Base-by-base conservation (phyloP, 495 filamentous ascomycete species). In the Diplogelasinospora grovesii region DNA sequence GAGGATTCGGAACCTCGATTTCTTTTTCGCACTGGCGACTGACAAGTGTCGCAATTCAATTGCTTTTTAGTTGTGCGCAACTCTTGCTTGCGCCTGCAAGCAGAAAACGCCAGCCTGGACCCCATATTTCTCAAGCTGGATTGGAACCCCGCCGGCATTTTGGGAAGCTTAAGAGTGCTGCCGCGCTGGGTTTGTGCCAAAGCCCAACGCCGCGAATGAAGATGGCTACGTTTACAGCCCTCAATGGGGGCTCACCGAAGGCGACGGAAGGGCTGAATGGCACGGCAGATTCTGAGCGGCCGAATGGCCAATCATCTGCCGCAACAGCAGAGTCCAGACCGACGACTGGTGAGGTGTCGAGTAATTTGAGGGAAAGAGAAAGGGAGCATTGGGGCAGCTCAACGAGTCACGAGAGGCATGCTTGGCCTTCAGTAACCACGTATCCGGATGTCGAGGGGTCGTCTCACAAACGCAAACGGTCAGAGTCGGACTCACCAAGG, bases 381-480 rank as follows among this genome's bases (percentile, higher is more conserved):
- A 50, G 53, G 13, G 62, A 65, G 20, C 45, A 45, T 35, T 63
- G 61, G 55, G 45, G 53, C 25, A 48, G 40, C 26, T 46, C 44
- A 22, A 39, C 63, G 2, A 59, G 48, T 23, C 52, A 61, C 41
- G 65, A 70, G 13, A 57, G 63, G 34, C 41, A 56, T 10, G 61
- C 58, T 22, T 63, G 60, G 47, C 58, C 57, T 22, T n/a, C 65
- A 10, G 31, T n/a, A n/a, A n/a, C 57, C 13, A n/a, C 41, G 27
- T 65, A 68, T 47, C 34, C 61, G 4, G 64, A 69, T 13, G 42
- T 32, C 11, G 71, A 75, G n/a, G n/a, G n/a, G 36, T 41, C 43
- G 4, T 57, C 64, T 14, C 68, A 74, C 46, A 78, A 78, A 52
- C 69, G 74, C 44, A 78, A 76, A 53, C 63, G 74, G 28, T 72